phyloP scores from a whole-genome alignment of 148 eudicot species.

The Heliamphora exappendiculata region DNA sequence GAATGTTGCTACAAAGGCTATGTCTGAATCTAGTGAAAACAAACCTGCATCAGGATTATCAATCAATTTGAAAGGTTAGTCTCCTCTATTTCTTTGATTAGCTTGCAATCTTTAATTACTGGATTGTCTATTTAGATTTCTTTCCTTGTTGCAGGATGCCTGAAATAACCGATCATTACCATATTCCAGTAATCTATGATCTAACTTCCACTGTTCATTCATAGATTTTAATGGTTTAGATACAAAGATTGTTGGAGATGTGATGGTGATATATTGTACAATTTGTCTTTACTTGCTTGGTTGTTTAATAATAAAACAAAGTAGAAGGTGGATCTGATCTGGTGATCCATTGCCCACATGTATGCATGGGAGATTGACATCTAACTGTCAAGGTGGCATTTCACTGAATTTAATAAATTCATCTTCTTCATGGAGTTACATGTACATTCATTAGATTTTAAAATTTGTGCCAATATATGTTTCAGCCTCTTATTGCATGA shows the following conservation, averaged over 20 bases:
- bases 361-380: background rate
- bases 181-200: background rate
- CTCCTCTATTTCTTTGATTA: background rate
- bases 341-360: background rate
- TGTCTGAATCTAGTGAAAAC: conserved; percentile 53
- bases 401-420: background rate
- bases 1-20: conserved; percentile 51
- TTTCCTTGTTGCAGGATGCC: background rate
- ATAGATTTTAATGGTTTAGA: background rate
- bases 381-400: background rate
- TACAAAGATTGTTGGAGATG: background rate
- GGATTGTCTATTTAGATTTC: background rate
- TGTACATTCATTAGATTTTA: background rate
- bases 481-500: background rate
- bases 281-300: background rate
- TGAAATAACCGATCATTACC: background rate
- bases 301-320: background rate
- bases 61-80: conserved; percentile 68
- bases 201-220: background rate
- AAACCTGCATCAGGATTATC: conserved; percentile 56
- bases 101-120: background rate
- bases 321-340: background rate
- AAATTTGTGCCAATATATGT: background rate
- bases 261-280: background rate
- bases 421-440: background rate